phyloP scores from a whole-genome alignment of 257 asterid species.

The Nyctanthes arbortristis region DNA sequence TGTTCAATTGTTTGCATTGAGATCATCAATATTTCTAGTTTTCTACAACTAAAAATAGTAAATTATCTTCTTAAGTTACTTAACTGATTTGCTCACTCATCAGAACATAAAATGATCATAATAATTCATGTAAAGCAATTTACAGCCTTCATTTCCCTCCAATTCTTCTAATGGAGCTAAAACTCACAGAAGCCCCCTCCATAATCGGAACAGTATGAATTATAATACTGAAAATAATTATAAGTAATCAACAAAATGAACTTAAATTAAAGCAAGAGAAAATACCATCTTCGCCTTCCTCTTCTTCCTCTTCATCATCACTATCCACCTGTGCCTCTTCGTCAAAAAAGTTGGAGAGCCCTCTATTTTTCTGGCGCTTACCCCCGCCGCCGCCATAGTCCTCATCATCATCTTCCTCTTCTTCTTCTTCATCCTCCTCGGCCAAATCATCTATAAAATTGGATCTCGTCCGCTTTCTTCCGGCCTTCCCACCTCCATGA shows the following conservation, averaged over 20 bases:
- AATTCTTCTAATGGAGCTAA: no score
- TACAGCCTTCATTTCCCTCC: no score
- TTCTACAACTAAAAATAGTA: no score
- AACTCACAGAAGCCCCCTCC: neutral
- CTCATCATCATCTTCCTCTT: conserved; percentile 55
- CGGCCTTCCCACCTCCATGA: conserved; percentile 54
- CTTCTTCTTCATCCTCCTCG: conserved; percentile 84
- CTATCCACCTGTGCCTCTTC: conserved; percentile 79
- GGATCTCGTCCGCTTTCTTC: conserved; percentile 68
- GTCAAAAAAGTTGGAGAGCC: conserved; percentile 58
- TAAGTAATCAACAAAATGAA: neutral
- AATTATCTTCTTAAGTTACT: no score
- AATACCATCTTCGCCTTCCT: conserved; percentile 87
- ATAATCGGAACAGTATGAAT: neutral
- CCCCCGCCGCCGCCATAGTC: conserved; percentile 45
- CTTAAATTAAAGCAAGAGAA: neutral
- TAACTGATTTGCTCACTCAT: no score
- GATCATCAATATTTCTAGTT: no score
- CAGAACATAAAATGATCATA: no score
- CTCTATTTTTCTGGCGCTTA: conserved; percentile 40
- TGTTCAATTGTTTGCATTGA: no score
- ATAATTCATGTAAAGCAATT: no score
- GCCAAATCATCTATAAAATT: conserved; percentile 71
- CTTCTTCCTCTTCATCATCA: conserved; percentile 94
- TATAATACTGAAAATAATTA: neutral